phyloP scores from a whole-genome alignment of 2,329 filamentous ascomycete species.

The Escovopsis weberi region DNA sequence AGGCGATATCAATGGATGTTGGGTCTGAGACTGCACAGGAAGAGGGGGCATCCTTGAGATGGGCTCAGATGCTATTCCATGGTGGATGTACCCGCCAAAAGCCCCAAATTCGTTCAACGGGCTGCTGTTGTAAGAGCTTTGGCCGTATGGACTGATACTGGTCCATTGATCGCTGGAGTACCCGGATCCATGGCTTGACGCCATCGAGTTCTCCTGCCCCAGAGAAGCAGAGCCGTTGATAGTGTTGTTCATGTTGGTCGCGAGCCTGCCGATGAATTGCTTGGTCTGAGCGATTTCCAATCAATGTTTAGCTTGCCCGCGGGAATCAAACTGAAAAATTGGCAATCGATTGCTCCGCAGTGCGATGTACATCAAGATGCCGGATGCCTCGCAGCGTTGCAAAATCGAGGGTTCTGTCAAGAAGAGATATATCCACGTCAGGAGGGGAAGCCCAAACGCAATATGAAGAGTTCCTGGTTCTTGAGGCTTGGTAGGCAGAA shows the following conservation, averaged over 20 bases:
- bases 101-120: conserved; percentile 53
- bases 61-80: conserved; percentile 36
- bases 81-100: conserved; percentile 39
- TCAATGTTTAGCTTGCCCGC: no score
- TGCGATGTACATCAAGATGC: no score
- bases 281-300: no score
- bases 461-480: no score
- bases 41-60: conserved; percentile 42
- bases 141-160: conserved; percentile 47
- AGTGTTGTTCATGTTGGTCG: conserved; percentile 17
- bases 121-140: conserved; percentile 35
- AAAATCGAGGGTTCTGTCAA: no score
- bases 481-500: no score
- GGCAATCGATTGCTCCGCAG: no score
- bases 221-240: conserved; percentile 17
- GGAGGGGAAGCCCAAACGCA: no score
- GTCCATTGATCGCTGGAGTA: conserved; percentile 36
- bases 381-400: no score
- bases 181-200: conserved; percentile 17
- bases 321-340: no score
- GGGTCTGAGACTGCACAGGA: conserved; percentile 11
- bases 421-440: no score
- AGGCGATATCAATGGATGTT: conserved; percentile 19
- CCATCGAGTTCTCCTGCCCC: conserved; percentile 17
- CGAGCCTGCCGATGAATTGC: conserved; percentile 1